Base-by-base conservation (phyloP, 495 filamentous ascomycete species). In the Aspergillus wentii region DNA sequence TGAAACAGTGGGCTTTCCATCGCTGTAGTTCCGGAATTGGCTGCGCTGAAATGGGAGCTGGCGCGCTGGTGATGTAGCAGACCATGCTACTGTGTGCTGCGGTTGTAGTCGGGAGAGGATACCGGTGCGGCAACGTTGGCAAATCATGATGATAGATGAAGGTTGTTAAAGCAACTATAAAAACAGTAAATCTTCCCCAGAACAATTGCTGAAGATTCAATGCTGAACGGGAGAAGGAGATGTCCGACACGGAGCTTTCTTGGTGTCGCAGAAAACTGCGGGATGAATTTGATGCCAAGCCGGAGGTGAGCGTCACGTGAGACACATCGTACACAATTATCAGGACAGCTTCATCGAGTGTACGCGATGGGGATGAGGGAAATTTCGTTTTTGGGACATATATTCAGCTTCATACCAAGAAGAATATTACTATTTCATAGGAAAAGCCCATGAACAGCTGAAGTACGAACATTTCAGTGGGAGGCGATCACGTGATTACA, bases 231-330 rank as follows among this genome's bases (percentile, higher is more conserved):
- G 39, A 45, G 19, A 36, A 37, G 20, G 19, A 32, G 19, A 32
- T 33, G 18, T 29, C 38, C 31, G 23, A 30, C 46, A 37, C 52
- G 44, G 43, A 45, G 38, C 33, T 35, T 28, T 7, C 40, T 15
- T 36, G 27, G 41, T n/a, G 17, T 49, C 36, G 40, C 44, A 59
- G 57, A 62, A 66, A 67, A 53, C 53, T 61, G 63, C 63, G 63
- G 63, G 45, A 54, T 51, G 55, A 57, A 65, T 59, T 60, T 50
- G 56, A 58, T 62, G 63, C 63, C 63, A 64, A 67, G 60, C 54
- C 62, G 58, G 61, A 59, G 56, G 40, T 40, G 0, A 7, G 11
- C 8, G 23, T 50, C 63, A 68, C 61, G 61, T 67, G 62, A 46
- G n/a, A n/a, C n/a, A n/a, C n/a, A n/a, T n/a, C n/a, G n/a, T n/a